A percentile compares a stretch with the other conserved stretches of the same genome.
phyloP scores from a whole-genome alignment of 768 basidiomycete species.

The Lentinula lateritia region DNA sequence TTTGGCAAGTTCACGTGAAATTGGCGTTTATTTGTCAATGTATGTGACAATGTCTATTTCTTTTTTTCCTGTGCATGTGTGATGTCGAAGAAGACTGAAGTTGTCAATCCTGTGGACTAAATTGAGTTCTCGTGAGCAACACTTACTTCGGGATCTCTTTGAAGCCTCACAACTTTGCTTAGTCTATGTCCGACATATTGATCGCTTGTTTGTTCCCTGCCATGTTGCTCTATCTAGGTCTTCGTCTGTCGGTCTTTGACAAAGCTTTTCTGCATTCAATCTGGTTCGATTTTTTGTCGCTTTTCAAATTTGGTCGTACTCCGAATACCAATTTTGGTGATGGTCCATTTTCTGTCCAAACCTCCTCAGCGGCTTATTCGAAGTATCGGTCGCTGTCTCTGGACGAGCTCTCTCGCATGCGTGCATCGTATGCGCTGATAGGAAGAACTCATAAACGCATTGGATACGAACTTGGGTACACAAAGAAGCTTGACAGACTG shows the following conservation, averaged over 20 bases:
- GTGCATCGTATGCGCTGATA: conserved; percentile 40
- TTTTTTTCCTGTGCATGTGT: no score
- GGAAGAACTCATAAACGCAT: conserved; percentile 41
- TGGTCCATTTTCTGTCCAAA: conserved; percentile 36
- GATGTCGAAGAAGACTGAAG: no score
- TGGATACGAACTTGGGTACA: conserved; percentile 48
- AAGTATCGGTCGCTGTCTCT: conserved; percentile 36
- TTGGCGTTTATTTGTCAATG: no score
- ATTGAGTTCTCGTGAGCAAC: no score
- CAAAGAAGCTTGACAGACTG: conserved; percentile 43
- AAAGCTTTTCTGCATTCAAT: conserved; percentile 18
- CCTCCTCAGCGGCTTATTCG: conserved; percentile 37
- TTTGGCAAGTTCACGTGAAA: no score
- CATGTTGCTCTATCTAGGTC: conserved; percentile 15
- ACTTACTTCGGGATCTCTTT: no score
- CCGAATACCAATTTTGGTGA: neutral
- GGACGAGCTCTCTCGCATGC: conserved; percentile 36
- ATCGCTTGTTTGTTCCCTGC: conserved; percentile 34
- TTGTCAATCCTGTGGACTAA: no score
- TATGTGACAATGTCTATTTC: no score
- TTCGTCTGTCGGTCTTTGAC: neutral
- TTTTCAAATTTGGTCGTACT: conserved; percentile 13
- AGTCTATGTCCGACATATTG: conserved; percentile 26
- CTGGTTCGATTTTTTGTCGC: conserved; percentile 21
- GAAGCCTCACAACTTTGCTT: no score